Conservation (phyloP, 2,329 filamentous ascomycete species). For the Seiridium cupressi region DNA sequence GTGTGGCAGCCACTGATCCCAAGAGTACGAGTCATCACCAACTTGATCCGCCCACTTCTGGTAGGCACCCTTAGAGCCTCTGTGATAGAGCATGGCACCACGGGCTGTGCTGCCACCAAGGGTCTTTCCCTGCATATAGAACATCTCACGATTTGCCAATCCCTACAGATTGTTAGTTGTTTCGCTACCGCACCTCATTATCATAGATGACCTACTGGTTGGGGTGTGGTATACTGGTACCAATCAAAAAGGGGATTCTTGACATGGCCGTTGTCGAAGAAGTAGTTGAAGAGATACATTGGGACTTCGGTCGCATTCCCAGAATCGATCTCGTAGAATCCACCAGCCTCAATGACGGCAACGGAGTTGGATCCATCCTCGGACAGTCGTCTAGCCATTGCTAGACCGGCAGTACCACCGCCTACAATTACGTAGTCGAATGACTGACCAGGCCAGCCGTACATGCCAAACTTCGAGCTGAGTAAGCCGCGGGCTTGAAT, state of each 20-base stretch:
- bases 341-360: conserved; percentile 36
- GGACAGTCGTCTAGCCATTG: conserved; percentile 30
- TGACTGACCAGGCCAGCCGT: too few species aligned
- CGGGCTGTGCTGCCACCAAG: background rate
- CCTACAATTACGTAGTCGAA: conserved; percentile 24
- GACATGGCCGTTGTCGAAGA: background rate
- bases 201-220: too few species aligned
- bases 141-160: background rate
- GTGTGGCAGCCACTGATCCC: background rate
- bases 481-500: too few species aligned
- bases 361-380: conserved; percentile 22
- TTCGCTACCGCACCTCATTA: too few species aligned
- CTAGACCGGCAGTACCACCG: conserved; percentile 35
- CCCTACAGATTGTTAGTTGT: background rate
- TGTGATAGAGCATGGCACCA: background rate
- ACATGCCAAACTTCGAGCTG: too few species aligned
- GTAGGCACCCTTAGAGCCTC: background rate
- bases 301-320: background rate
- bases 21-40: background rate
- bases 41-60: background rate
- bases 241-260: background rate
- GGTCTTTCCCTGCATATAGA: background rate
- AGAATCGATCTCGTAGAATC: conserved; percentile 27
- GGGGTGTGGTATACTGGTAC: background rate
- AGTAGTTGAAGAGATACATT: background rate